Percentiles rank a stretch among this genome's conserved stretches.
Evolutionary conservation across 1,284 basidiomycete species (phyloP).

Genomic region (Athelia psychrophila): DNA sequence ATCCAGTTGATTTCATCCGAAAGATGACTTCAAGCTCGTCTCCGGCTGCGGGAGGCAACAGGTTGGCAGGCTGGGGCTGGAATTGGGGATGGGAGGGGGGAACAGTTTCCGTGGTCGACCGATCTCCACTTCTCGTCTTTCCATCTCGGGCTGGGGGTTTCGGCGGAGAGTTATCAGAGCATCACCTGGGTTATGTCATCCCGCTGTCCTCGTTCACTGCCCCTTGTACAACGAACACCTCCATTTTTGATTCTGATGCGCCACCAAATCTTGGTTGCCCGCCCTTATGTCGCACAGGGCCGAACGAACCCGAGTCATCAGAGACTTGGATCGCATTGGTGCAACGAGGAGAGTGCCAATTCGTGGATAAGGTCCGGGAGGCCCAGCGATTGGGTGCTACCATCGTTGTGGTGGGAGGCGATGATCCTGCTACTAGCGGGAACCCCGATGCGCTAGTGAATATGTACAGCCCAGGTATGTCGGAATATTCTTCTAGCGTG

Average conservation of each 20-base stretch:
- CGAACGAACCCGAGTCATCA: slow-evolving; percentile 47
- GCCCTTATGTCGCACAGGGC: slow-evolving; percentile 53
- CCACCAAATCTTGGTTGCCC: slow-evolving; percentile 61
- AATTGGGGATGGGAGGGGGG: slow-evolving; percentile 70
- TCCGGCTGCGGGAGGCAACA: slow-evolving; percentile 34
- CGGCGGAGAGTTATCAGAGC: slow-evolving; percentile 65
- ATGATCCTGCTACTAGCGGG: slow-evolving; percentile 60
- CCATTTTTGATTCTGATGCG: slow-evolving; percentile 19
- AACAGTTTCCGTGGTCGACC: slow-evolving; percentile 76
- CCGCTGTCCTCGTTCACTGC: slow-evolving; percentile 70
- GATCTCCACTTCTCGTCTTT: slow-evolving; percentile 61
- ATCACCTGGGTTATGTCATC: slow-evolving; percentile 75
- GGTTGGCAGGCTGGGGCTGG: slow-evolving; percentile 57
- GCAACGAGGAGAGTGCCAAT: slow-evolving; percentile 84
- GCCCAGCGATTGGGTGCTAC: slow-evolving; percentile 83
- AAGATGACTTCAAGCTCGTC: background rate
- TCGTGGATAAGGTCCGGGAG: slow-evolving; percentile 82
- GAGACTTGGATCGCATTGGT: slow-evolving; percentile 86
- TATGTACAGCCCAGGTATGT: slow-evolving; percentile 84
- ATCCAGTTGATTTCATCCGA: slow-evolving; percentile 1
- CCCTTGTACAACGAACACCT: slow-evolving; percentile 33
- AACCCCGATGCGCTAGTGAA: slow-evolving; percentile 80
- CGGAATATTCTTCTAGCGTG: background rate
- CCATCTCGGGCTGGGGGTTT: slow-evolving; percentile 68
- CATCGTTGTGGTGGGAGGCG: slow-evolving; percentile 87